Conservation (phyloP, 768 basidiomycete genomes). For the Mycena indigotica region DNA sequence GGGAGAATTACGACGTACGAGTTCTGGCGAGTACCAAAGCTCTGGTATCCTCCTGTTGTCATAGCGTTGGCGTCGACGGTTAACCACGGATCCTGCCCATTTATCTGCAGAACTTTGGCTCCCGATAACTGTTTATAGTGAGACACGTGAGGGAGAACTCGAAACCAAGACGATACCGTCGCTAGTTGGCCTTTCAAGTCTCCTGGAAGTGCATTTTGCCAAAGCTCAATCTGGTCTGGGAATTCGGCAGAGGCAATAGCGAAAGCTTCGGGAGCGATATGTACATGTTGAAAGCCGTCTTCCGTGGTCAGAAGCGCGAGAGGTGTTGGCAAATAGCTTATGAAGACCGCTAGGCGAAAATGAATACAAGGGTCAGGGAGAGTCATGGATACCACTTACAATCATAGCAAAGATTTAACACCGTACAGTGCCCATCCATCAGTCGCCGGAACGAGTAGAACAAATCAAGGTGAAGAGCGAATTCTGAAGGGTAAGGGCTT, state of each 20-base stretch:
- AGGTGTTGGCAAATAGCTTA: slow-evolving; percentile 53
- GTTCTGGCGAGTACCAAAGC: slow-evolving; percentile 53
- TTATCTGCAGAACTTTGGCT: slow-evolving; percentile 55
- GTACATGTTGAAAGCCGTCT: slow-evolving; percentile 47
- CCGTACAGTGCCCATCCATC: slow-evolving; percentile 61
- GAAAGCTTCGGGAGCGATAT: slow-evolving; percentile 59
- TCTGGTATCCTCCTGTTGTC: slow-evolving; percentile 55
- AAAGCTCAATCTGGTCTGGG: slow-evolving; percentile 51
- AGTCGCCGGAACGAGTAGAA: slow-evolving; percentile 55
- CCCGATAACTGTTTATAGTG: slow-evolving; percentile 45
- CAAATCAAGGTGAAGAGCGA: slow-evolving; percentile 57
- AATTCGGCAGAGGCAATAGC: slow-evolving; percentile 52
- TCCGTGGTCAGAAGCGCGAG: slow-evolving; percentile 48
- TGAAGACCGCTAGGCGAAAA: slow-evolving; percentile 38
- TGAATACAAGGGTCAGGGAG: background rate
- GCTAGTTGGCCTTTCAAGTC: slow-evolving; percentile 48
- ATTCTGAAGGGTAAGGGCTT: slow-evolving; percentile 50
- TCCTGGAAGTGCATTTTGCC: slow-evolving; percentile 55
- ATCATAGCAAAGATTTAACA: slow-evolving; percentile 59
- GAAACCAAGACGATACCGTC: slow-evolving; percentile 38
- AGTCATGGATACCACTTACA: slow-evolving; percentile 31
- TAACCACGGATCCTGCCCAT: slow-evolving; percentile 50
- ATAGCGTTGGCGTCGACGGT: slow-evolving; percentile 55
- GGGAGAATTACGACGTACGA: slow-evolving; percentile 32
- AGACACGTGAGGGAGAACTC: too few species aligned